Base-by-base conservation (phyloP, 2,329 filamentous ascomycete genomes). In the Pseudonectria foliicola region DNA sequence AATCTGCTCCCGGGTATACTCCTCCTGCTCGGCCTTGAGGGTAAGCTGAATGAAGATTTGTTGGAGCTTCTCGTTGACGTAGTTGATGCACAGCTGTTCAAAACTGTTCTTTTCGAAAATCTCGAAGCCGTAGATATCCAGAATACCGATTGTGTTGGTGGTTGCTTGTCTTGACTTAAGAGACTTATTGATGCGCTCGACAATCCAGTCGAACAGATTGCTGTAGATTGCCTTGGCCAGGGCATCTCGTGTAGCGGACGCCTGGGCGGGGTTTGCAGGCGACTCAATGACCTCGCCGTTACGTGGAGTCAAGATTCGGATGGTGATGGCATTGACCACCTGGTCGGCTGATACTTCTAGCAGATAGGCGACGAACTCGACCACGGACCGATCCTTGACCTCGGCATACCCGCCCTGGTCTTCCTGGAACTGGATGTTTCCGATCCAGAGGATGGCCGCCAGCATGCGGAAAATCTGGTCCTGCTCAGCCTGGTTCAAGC, bases 61-160 rank as follows among this genome's bases (percentile, higher is more conserved):
- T 63, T 98, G 92, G 38, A 98, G 70, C 64, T 98, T 98, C 66
- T 98, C 92, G 62, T 98, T 98, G 56, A 96, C 93, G 56, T 96
- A 98, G 68, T 98, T 98, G 73, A 98, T 98, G 65, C 92, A 98
- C 7, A 98, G 77, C 63, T 98, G 92, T 61, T 98, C 92, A 54
- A 98, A 98, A 46, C 86, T 95, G 68, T 98, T 98, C 67, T 90
- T 92, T 59, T 98, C 92, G 49, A 98, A 98, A 49, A 98, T 98
- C 59, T 98, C 92, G 55, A 98, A 98, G 3, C 92, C 92, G 59
- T 98, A 98, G 49, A 98, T 98, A 71, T 98, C 92, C 48, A 98
- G 73, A 56, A 98, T 96, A 56, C 92, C 92, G 48, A 98, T 92
- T 3, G 85, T 85, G 59, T 95, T 92, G 27, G 77, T 68, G 4